phyloP scores from a whole-genome alignment of 2,329 filamentous ascomycete species.

The Podosphaera aphanis region DNA sequence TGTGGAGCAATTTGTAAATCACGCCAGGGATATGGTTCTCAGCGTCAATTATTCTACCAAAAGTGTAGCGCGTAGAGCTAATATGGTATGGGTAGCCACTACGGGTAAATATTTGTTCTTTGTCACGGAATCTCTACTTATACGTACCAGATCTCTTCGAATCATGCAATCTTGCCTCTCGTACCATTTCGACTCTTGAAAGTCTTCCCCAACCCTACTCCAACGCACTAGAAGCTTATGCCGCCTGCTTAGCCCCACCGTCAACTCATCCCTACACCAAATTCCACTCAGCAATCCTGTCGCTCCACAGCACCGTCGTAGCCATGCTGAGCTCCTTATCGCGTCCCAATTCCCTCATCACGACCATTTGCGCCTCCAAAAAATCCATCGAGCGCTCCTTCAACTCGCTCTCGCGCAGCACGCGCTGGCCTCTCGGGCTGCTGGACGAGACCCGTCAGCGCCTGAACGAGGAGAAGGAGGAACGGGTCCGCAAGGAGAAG shows the following conservation, averaged over 20 bases:
- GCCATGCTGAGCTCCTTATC: slow-evolving; percentile 61
- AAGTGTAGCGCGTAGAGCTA: slow-evolving; percentile 58
- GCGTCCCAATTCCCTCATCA: slow-evolving; percentile 56
- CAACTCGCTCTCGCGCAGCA: slow-evolving; percentile 47
- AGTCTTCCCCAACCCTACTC: slow-evolving; percentile 49
- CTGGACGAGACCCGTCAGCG: slow-evolving; percentile 73
- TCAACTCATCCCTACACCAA: slow-evolving; percentile 50
- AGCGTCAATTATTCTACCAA: slow-evolving; percentile 65
- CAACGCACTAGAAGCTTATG: slow-evolving; percentile 49
- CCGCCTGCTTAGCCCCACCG: slow-evolving; percentile 36
- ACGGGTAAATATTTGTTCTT: slow-evolving; percentile 24
- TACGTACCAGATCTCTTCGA: slow-evolving; percentile 40
- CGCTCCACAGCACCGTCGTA: slow-evolving; percentile 62
- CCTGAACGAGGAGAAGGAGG: slow-evolving; percentile 62
- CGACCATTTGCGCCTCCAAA: slow-evolving; percentile 48
- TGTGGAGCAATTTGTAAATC: slow-evolving; percentile 78
- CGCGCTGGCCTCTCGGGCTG: slow-evolving; percentile 58
- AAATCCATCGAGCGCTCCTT: slow-evolving; percentile 59
- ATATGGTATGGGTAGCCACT: slow-evolving; percentile 42
- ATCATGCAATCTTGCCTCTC: slow-evolving; percentile 31
- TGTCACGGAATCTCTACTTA: slow-evolving; percentile 9
- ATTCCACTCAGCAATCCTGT: slow-evolving; percentile 55
- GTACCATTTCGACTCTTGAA: slow-evolving; percentile 28
- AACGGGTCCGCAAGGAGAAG: slow-evolving; percentile 47
- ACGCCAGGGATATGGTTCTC: slow-evolving; percentile 74